Conservation (phyloP, 768 basidiomycete species). For the Naganishia kalamii region DNA sequence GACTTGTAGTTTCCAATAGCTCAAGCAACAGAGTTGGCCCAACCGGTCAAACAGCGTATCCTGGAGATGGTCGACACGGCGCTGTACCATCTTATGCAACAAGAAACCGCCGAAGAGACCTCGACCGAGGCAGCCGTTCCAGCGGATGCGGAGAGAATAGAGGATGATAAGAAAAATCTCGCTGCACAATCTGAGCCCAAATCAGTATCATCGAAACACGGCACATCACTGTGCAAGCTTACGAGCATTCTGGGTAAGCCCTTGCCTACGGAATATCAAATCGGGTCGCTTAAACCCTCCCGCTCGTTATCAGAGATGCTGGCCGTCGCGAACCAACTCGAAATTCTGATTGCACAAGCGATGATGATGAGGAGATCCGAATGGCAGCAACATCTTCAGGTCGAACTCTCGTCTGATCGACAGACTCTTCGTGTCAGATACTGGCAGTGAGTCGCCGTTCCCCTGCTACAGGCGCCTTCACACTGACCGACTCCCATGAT, state of each 20-base stretch:
- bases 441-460: background rate
- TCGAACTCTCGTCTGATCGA: slow-evolving; percentile 4
- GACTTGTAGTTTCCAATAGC: background rate
- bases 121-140: background rate
- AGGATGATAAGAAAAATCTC: background rate
- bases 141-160: background rate
- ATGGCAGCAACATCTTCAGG: slow-evolving; percentile 14
- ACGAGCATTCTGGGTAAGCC: slow-evolving; percentile 1
- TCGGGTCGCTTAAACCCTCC: too few relatives aligned
- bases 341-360: slow-evolving; percentile 3
- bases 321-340: background rate
- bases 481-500: too few relatives aligned
- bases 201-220: background rate
- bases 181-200: too few relatives aligned
- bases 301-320: too few relatives aligned
- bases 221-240: background rate
- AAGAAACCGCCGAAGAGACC: background rate
- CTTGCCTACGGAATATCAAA: too few relatives aligned
- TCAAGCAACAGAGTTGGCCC: background rate
- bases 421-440: slow-evolving; percentile 1
- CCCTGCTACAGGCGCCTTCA: background rate
- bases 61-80: slow-evolving; percentile 8
- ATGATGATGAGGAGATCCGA: slow-evolving; percentile 9
- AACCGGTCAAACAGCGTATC: slow-evolving; percentile 4
- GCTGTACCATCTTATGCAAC: slow-evolving; percentile 2